Evolutionary conservation across 805 yeast genomes (phyloP).

Genomic region (Saccharomycopsis oosterbeekiorum): DNA sequence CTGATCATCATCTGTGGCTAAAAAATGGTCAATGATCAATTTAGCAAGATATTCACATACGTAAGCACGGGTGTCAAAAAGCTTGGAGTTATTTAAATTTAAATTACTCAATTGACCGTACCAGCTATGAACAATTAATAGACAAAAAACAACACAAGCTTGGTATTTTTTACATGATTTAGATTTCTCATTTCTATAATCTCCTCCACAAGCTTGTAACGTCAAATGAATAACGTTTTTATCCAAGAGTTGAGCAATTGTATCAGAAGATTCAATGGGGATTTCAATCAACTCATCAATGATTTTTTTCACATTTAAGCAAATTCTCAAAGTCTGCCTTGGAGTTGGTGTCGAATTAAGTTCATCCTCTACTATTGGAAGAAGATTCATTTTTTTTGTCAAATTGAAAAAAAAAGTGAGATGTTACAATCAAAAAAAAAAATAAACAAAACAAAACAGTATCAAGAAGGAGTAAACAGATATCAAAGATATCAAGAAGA

Average conservation of each 20-base stretch:
- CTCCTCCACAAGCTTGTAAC: slow-evolving; percentile 72
- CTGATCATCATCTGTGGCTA: slow-evolving; percentile 31
- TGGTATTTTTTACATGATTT: slow-evolving; percentile 53
- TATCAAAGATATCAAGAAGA: too few species aligned
- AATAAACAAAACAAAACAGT: too few species aligned
- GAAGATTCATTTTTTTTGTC: background rate
- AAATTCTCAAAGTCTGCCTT: slow-evolving; percentile 58
- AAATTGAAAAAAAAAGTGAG: background rate
- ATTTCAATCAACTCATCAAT: slow-evolving; percentile 51
- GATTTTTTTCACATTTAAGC: slow-evolving; percentile 60
- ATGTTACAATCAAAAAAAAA: too few species aligned
- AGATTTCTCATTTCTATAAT: slow-evolving; percentile 46
- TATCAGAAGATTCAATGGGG: slow-evolving; percentile 50
- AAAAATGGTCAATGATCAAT: slow-evolving; percentile 43
- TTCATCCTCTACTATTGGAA: slow-evolving; percentile 8
- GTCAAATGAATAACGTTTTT: slow-evolving; percentile 49
- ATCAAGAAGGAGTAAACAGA: too few species aligned
- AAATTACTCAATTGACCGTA: slow-evolving; percentile 47
- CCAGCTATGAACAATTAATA: slow-evolving; percentile 74
- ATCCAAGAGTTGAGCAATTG: slow-evolving; percentile 33
- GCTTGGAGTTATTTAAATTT: slow-evolving; percentile 59
- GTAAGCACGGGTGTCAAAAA: slow-evolving; percentile 48
- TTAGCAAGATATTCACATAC: slow-evolving; percentile 74
- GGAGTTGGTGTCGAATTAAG: slow-evolving; percentile 39
- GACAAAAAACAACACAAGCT: slow-evolving; percentile 57